Percentiles rank a stretch among this genome's conserved stretches.
phyloP scores from a whole-genome alignment of 2,329 filamentous ascomycete genomes.

The Colletotrichum sp. region DNA sequence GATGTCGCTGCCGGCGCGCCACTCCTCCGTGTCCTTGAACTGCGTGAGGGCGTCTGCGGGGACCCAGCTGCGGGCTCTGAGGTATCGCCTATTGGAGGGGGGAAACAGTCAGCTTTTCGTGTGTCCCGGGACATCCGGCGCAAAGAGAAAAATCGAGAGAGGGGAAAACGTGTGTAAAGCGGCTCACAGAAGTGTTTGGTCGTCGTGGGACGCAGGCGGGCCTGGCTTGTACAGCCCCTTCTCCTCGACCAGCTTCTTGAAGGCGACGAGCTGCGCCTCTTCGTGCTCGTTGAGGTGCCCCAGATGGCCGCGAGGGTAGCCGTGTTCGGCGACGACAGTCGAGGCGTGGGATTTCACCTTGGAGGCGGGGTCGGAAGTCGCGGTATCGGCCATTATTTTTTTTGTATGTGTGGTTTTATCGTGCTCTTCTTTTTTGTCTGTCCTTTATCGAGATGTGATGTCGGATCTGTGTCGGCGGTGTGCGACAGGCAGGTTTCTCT shows the following conservation, averaged over 20 bases:
- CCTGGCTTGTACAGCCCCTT: slow-evolving; percentile 67
- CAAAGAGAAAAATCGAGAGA: background rate
- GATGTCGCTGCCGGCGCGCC: slow-evolving; percentile 81
- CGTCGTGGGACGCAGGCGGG: slow-evolving; percentile 69
- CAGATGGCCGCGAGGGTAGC: slow-evolving; percentile 79
- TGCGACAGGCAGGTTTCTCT: background rate
- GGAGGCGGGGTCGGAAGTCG: slow-evolving; percentile 4
- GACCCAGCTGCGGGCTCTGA: slow-evolving; percentile 84
- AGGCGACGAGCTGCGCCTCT: slow-evolving; percentile 68
- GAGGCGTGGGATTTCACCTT: slow-evolving; percentile 13
- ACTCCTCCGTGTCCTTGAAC: slow-evolving; percentile 88
- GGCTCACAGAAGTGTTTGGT: slow-evolving; percentile 72
- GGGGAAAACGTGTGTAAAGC: background rate
- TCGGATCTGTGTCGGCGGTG: background rate
- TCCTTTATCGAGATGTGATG: background rate
- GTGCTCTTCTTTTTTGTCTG: background rate
- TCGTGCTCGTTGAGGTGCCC: slow-evolving; percentile 77
- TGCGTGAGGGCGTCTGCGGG: slow-evolving; percentile 80
- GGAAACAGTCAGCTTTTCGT: background rate
- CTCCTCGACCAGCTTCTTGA: slow-evolving; percentile 73
- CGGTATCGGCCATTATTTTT: slow-evolving; percentile 2
- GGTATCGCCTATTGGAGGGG: slow-evolving; percentile 69
- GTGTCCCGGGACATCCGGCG: background rate
- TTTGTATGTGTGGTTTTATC: background rate
- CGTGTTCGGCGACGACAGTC: slow-evolving; percentile 37